Evolutionary conservation across 139 green algal species (phyloP).

Genomic region (Asterochloris sp.): DNA sequence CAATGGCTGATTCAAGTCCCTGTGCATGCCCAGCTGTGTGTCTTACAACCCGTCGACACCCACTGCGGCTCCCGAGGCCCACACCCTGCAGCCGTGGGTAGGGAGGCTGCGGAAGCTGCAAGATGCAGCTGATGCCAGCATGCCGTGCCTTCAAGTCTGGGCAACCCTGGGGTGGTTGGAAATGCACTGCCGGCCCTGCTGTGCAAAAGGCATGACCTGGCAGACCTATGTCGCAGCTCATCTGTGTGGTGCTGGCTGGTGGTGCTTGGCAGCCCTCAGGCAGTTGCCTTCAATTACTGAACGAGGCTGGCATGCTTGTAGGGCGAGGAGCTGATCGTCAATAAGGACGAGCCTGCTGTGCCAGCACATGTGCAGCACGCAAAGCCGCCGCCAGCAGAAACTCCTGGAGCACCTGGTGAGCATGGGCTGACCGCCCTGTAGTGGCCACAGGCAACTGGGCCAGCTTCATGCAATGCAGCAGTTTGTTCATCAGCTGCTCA

Average conservation of each 20-base stretch:
- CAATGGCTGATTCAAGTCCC: too few relatives aligned
- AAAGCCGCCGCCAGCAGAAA: conserved; percentile 19
- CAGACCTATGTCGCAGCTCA: not conserved
- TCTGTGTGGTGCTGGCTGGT: not conserved
- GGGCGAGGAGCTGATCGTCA: conserved; percentile 50
- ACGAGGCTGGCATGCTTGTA: not conserved
- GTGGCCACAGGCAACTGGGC: conserved; percentile 9
- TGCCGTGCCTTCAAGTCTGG: not conserved
- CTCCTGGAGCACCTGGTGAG: conserved; percentile 14
- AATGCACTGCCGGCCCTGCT: not conserved
- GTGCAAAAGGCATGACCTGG: not conserved
- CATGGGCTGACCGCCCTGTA: not conserved
- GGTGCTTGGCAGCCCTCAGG: too few relatives aligned
- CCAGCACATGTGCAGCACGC: not conserved
- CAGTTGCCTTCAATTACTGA: not conserved
- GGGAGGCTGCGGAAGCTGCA: too few relatives aligned
- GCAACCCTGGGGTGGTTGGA: not conserved
- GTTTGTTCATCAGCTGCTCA: not conserved
- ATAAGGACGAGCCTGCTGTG: conserved; percentile 27
- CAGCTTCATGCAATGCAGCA: conserved; percentile 24
- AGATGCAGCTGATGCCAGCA: too few relatives aligned
- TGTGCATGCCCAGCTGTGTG: too few relatives aligned
- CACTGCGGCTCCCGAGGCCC: too few relatives aligned
- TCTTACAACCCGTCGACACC: too few relatives aligned
- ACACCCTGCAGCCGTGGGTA: too few relatives aligned